These are phyloP conservation scores for Oryza meridionalis DNA, from an alignment of 176 grass and related monocot genomes.

Conservation along the genomic window DNA sequence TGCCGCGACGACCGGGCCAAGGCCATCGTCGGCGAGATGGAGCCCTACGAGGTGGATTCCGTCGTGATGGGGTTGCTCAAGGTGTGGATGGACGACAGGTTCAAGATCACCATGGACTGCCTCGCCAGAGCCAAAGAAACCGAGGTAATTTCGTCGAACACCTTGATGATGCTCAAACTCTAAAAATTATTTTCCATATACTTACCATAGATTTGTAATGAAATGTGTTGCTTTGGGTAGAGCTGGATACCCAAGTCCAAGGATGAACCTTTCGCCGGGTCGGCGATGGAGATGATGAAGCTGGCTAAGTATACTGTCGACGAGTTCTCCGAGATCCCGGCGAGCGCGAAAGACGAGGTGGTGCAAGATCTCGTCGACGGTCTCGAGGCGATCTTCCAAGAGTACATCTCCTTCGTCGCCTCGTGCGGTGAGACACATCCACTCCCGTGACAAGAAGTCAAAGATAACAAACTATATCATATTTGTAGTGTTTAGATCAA, in stretches of 20 bases:
- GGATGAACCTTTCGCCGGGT: conserved; percentile 70
- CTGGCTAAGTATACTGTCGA: conserved; percentile 64
- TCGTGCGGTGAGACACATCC: conserved; percentile 61
- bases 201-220: neutral
- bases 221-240: conserved; percentile 32
- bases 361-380: conserved; percentile 80
- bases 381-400: conserved; percentile 61
- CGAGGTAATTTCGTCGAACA: conserved; percentile 46
- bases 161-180: neutral
- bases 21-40: conserved; percentile 76
- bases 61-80: conserved; percentile 77
- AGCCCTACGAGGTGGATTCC: conserved; percentile 82
- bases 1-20: conserved; percentile 65
- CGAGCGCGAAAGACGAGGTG: conserved; percentile 69
- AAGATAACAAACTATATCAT: too few relatives aligned
- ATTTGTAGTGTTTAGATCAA: neutral
- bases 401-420: conserved; percentile 80
- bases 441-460: too few relatives aligned
- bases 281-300: conserved; percentile 81
- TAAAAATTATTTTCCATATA: neutral
- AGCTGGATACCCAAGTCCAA: conserved; percentile 93
- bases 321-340: conserved; percentile 86
- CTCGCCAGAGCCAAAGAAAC: conserved; percentile 83
- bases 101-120: conserved; percentile 71
- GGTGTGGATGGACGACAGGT: conserved; percentile 85